Conservation (phyloP, 768 basidiomycete species). For the Stropharia rugosoannulata region DNA sequence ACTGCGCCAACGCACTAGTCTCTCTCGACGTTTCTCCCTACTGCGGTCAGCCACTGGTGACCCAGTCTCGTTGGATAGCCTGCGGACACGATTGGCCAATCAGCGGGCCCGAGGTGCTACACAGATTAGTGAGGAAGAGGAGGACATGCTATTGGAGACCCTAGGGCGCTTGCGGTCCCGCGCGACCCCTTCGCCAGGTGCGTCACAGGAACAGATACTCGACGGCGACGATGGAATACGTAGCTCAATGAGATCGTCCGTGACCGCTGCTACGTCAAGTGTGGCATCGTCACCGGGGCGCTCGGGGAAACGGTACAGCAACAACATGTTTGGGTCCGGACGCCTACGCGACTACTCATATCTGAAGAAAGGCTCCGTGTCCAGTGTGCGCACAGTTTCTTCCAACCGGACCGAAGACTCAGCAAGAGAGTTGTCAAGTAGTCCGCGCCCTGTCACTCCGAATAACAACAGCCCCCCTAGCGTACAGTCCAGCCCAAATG, state of each 20-base stretch:
- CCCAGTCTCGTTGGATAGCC: conserved; percentile 57
- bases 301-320: conserved; percentile 74
- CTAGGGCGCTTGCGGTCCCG: conserved; percentile 49
- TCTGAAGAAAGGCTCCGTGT: conserved; percentile 46
- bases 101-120: conserved; percentile 73
- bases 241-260: conserved; percentile 31
- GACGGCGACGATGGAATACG: conserved; percentile 29
- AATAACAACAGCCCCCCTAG: conserved; percentile 42
- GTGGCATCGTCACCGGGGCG: conserved; percentile 47
- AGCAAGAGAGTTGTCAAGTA: conserved; percentile 35
- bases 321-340: conserved; percentile 85
- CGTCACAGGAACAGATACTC: conserved; percentile 34
- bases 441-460: conserved; percentile 54
- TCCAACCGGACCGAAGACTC: conserved; percentile 48
- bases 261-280: conserved; percentile 36
- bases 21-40: conserved; percentile 80
- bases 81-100: conserved; percentile 68
- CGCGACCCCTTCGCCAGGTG: conserved; percentile 23
- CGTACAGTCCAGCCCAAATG: conserved; percentile 39
- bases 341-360: conserved; percentile 75
- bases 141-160: conserved; percentile 80
- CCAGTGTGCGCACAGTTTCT: conserved; percentile 46
- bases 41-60: conserved; percentile 69
- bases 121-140: conserved; percentile 78
- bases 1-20: conserved; percentile 37